These are phyloP conservation scores for Margaritispora aquatica DNA, from an alignment of 495 filamentous ascomycete genomes.

Conservation along the genomic window DNA sequence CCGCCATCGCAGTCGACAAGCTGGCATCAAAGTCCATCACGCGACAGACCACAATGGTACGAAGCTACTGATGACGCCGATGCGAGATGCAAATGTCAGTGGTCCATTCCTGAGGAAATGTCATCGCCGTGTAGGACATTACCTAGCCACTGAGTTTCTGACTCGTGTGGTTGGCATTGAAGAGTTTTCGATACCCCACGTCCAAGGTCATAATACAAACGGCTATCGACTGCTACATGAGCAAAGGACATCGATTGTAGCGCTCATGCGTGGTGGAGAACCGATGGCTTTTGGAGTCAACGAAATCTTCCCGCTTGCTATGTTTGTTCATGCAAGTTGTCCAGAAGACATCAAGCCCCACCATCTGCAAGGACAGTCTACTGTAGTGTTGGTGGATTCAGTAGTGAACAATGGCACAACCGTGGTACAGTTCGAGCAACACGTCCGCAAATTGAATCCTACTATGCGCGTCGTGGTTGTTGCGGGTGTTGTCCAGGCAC, in stretches of 20 bases:
- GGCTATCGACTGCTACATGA: slow-evolving; percentile 51
- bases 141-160: slow-evolving; percentile 47
- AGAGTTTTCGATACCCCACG: slow-evolving; percentile 43
- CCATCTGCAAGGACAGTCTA: slow-evolving; percentile 35
- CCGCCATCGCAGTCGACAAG: slow-evolving; percentile 12
- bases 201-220: slow-evolving; percentile 39
- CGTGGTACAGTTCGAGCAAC: slow-evolving; percentile 45
- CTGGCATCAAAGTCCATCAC: slow-evolving; percentile 30
- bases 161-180: slow-evolving; percentile 47
- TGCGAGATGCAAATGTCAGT: slow-evolving; percentile 40
- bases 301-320: slow-evolving; percentile 46
- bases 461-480: slow-evolving; percentile 48
- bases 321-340: slow-evolving; percentile 48
- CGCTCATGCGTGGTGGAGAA: slow-evolving; percentile 62
- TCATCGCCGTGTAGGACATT: slow-evolving; percentile 45
- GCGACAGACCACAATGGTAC: slow-evolving; percentile 39
- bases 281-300: slow-evolving; percentile 60
- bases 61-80: slow-evolving; percentile 53
- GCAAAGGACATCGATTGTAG: slow-evolving; percentile 47
- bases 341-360: slow-evolving; percentile 38
- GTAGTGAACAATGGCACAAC: slow-evolving; percentile 54
- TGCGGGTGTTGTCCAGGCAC: slow-evolving; percentile 48
- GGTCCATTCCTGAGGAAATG: slow-evolving; percentile 45
- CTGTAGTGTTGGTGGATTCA: slow-evolving; percentile 53
- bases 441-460: slow-evolving; percentile 37